A percentile compares a stretch with the other conserved stretches of the same genome.
Evolutionary conservation across 1,284 basidiomycete genomes (phyloP).

Genomic region (Amylostereum areolatum): DNA sequence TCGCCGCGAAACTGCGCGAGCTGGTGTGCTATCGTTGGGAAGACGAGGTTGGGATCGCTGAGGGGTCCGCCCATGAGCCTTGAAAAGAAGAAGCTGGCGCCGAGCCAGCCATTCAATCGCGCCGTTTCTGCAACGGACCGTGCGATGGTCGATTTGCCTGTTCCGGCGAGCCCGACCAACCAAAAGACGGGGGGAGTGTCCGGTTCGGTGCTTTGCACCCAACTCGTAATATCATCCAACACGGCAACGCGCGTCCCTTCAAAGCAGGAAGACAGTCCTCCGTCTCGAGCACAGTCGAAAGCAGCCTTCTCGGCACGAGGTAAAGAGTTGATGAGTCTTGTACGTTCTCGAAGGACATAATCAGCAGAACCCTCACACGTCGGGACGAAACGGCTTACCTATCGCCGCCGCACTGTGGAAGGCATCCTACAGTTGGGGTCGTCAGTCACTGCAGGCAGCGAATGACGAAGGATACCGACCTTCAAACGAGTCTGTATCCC

Average conservation of each 20-base stretch:
- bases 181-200: not conserved
- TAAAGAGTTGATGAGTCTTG: not conserved
- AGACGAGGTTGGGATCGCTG: not conserved
- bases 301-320: not conserved
- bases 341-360: not conserved
- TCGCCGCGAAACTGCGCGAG: not conserved
- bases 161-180: not conserved
- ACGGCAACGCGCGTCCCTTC: not conserved
- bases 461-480: not conserved
- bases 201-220: not conserved
- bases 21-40: not conserved
- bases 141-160: not conserved
- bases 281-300: not conserved
- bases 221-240: not conserved
- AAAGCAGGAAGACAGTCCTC: not conserved
- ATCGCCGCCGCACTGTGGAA: too few relatives aligned
- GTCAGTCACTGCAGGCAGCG: not conserved
- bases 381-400: too few relatives aligned
- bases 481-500: not conserved
- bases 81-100: not conserved
- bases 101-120: not conserved
- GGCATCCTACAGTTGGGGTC: not conserved
- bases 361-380: too few relatives aligned
- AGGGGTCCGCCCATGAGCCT: not conserved
- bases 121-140: not conserved